Percentiles rank a stretch among this genome's conserved stretches.
Conservation (phyloP, 1,284 basidiomycete species). For the Amylostereum areolatum region DNA sequence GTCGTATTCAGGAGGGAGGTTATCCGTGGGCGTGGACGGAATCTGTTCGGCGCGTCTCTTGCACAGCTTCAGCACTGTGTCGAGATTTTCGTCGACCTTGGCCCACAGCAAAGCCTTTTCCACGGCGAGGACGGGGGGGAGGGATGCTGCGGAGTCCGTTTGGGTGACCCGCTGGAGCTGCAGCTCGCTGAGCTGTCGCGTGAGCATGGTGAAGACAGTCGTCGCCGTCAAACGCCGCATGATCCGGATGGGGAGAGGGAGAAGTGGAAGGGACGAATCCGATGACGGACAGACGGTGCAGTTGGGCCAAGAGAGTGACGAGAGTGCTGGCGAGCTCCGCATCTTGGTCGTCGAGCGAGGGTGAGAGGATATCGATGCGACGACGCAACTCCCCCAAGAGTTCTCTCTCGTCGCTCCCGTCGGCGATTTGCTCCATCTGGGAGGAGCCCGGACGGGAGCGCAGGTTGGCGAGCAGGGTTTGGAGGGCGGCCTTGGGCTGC, state of each 20-base stretch:
- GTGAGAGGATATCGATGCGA: constrained; percentile 43
- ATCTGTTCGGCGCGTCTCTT: constrained; percentile 40
- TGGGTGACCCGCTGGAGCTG: constrained; percentile 44
- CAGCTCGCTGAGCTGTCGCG: constrained; percentile 62
- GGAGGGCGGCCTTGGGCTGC: constrained; percentile 46
- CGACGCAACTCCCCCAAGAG: constrained; percentile 58
- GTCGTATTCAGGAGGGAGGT: constrained; percentile 67
- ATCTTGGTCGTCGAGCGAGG: constrained; percentile 41
- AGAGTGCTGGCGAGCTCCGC: constrained; percentile 59
- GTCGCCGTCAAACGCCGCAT: constrained; percentile 18
- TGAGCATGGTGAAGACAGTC: constrained; percentile 57
- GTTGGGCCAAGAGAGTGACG: constrained; percentile 59
- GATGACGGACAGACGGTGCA: constrained; percentile 49
- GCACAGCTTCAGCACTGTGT: constrained; percentile 60
- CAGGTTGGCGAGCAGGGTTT: constrained; percentile 59
- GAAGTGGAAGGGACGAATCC: constrained; percentile 18
- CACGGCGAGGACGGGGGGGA: constrained; percentile 46
- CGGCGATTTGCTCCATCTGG: constrained; percentile 40
- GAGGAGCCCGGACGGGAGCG: constrained; percentile 38
- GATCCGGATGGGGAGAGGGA: constrained; percentile 11
- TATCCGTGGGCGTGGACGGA: constrained; percentile 25
- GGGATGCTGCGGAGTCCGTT: constrained; percentile 7
- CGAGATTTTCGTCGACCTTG: constrained; percentile 67
- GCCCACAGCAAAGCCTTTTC: constrained; percentile 69
- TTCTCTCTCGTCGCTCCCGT: constrained; percentile 36